A percentile compares a stretch with the other conserved stretches of the same genome.
Conservation (phyloP, 1,284 basidiomycete species). For the Cystobasidium slooffiae region DNA sequence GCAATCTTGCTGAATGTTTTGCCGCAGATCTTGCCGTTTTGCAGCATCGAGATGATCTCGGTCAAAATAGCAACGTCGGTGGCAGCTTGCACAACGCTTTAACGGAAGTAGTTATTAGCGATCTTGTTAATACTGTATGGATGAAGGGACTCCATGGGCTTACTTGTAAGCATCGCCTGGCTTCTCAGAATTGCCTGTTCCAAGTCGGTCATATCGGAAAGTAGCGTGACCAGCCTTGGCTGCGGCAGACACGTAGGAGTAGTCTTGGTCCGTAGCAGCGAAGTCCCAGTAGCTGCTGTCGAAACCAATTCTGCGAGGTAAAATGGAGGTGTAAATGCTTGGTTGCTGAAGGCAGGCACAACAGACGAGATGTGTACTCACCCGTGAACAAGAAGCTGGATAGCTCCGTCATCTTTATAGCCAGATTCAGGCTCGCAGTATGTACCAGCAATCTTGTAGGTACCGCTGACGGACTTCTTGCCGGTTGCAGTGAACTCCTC, state of each 20-base stretch:
- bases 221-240: slow-evolving; percentile 54
- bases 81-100: slow-evolving; percentile 53
- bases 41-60: slow-evolving; percentile 52
- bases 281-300: slow-evolving; percentile 49
- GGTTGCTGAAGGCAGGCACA: neutral
- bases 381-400: slow-evolving; percentile 54
- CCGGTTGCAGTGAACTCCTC: slow-evolving; percentile 44
- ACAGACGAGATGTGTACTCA: slow-evolving; percentile 30
- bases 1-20: slow-evolving; percentile 51
- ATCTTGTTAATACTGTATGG: slow-evolving; percentile 52
- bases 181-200: slow-evolving; percentile 46
- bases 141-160: slow-evolving; percentile 39
- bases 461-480: slow-evolving; percentile 21
- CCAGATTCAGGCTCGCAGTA: slow-evolving; percentile 53
- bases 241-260: slow-evolving; percentile 54
- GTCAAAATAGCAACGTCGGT: slow-evolving; percentile 57
- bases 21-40: slow-evolving; percentile 43
- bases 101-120: slow-evolving; percentile 51
- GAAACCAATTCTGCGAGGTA: slow-evolving; percentile 23
- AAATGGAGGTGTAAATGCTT: neutral
- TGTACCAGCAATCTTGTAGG: slow-evolving; percentile 49
- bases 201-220: slow-evolving; percentile 58
- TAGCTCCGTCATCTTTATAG: slow-evolving; percentile 45
- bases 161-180: slow-evolving; percentile 28
- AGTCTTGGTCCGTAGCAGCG: slow-evolving; percentile 50